These are phyloP conservation scores for Yamagishiella unicocca DNA, from an alignment of 139 green algal species.

Conservation along the genomic window DNA sequence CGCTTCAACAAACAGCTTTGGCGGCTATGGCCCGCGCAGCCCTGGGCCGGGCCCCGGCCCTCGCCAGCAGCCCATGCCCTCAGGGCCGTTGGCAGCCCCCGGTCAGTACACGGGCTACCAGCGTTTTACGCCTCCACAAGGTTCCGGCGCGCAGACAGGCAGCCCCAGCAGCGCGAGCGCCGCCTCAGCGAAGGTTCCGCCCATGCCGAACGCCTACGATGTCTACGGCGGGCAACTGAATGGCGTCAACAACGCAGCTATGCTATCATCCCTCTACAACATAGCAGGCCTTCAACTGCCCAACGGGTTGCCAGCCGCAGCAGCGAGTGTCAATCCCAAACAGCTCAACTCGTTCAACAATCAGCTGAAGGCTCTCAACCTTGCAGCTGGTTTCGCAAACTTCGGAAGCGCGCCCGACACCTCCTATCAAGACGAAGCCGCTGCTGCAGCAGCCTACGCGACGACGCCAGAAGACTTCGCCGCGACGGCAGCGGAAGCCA, in stretches of 20 bases:
- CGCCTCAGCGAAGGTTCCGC: background rate
- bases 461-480: constrained; percentile 31
- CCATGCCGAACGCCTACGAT: constrained; percentile 16
- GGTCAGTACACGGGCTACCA: constrained; percentile 28
- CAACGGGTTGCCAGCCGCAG: constrained; percentile 43
- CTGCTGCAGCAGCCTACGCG: constrained; percentile 32
- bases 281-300: constrained; percentile 40
- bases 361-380: constrained; percentile 55
- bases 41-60: background rate
- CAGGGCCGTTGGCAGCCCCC: background rate
- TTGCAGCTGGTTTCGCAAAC: constrained; percentile 35
- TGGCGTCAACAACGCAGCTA: constrained; percentile 30
- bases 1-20: constrained; percentile 25
- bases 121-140: background rate
- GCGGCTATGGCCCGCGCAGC: constrained; percentile 22
- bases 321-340: constrained; percentile 32
- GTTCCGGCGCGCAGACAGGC: background rate
- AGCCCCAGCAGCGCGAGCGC: background rate
- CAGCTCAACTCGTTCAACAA: constrained; percentile 51
- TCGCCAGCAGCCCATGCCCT: background rate
- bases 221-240: constrained; percentile 40
- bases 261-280: constrained; percentile 42
- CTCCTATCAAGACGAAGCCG: constrained; percentile 44
- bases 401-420: constrained; percentile 37
- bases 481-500: constrained; percentile 25